phyloP scores from a whole-genome alignment of 2,329 filamentous ascomycete genomes.

The Xylaria hypoxylon region DNA sequence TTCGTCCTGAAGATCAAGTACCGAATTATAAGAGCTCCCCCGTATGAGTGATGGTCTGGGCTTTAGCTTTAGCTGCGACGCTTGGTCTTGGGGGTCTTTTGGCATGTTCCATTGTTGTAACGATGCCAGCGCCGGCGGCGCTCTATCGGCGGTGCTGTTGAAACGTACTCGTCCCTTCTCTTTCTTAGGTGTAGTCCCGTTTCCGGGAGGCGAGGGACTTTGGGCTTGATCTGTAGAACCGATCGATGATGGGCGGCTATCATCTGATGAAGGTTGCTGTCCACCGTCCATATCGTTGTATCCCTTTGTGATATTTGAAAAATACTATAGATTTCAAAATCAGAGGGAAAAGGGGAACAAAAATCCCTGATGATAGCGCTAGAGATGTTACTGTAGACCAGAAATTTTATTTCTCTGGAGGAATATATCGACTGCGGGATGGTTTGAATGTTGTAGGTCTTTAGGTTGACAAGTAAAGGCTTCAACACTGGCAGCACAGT shows the following conservation, averaged over 20 bases:
- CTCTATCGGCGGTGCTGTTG: constrained; percentile 58
- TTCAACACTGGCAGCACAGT: background rate
- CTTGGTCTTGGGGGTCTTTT: constrained; percentile 32
- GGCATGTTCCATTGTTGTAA: constrained; percentile 38
- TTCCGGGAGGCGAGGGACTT: constrained; percentile 10
- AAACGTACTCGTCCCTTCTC: constrained; percentile 63
- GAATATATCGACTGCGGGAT: background rate
- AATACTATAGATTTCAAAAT: background rate
- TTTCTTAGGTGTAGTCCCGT: constrained; percentile 42
- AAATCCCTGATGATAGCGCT: constrained; percentile 2
- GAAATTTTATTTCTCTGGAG: constrained; percentile 4
- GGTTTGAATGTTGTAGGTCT: constrained; percentile 8
- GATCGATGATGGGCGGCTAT: constrained; percentile 24
- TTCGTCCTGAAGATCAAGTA: constrained; percentile 50
- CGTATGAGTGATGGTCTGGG: constrained; percentile 59
- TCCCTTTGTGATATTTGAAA: constrained; percentile 6
- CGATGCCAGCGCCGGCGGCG: constrained; percentile 47
- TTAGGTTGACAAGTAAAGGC: background rate
- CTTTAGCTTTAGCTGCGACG: constrained; percentile 43
- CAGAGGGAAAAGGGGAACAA: background rate
- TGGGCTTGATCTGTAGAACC: constrained; percentile 11
- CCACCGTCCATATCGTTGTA: constrained; percentile 30
- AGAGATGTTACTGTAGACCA: constrained; percentile 7
- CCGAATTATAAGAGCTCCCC: constrained; percentile 56
- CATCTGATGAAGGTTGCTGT: constrained; percentile 15